phyloP scores from a whole-genome alignment of 345 rosid species.

The Rubroshorea leprosula region DNA sequence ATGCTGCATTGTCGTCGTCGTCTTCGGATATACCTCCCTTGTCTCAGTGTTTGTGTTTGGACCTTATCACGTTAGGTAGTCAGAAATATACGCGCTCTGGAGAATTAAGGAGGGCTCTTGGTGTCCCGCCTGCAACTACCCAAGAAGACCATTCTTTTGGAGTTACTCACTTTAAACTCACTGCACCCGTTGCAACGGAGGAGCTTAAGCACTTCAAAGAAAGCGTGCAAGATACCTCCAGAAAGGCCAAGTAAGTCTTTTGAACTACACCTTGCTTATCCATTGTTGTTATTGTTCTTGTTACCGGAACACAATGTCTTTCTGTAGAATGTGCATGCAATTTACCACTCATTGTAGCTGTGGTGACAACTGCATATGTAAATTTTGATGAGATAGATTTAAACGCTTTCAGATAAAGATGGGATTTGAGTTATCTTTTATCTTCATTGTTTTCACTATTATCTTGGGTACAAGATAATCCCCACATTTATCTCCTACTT shows the following conservation, averaged over 20 bases:
- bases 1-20: conserved; percentile 39
- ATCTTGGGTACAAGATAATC: no score
- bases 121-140: conserved; percentile 51
- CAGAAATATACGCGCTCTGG: conserved; percentile 63
- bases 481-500: no score
- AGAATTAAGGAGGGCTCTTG: conserved; percentile 72
- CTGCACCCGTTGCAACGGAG: conserved; percentile 63
- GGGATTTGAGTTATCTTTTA: no score
- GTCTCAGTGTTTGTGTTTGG: conserved; percentile 62
- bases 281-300: no score
- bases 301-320: no score
- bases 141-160: conserved; percentile 67
- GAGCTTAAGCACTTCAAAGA: conserved; percentile 86
- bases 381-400: not conserved
- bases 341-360: no score
- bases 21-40: conserved; percentile 61
- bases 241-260: conserved; percentile 73
- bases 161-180: conserved; percentile 45
- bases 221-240: conserved; percentile 70
- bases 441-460: no score
- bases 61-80: conserved; percentile 67
- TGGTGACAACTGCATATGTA: not conserved
- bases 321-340: no score
- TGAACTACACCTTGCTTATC: no score
- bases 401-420: no score